Base-by-base conservation (phyloP, 176 grass and related monocot genomes). In the Bromus sterilis region DNA sequence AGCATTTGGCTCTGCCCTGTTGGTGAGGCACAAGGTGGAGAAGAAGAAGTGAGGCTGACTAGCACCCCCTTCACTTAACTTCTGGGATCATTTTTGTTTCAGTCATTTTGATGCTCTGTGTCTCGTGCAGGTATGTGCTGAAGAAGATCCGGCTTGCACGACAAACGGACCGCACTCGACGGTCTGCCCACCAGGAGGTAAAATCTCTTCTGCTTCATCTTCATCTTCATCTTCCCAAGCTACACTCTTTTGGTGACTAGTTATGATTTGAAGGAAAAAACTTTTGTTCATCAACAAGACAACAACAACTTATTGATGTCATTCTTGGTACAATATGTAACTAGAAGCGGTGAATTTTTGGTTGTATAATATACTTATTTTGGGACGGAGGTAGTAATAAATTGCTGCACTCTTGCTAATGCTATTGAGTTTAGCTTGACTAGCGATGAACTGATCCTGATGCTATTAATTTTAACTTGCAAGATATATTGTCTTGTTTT, bases 101-200 rank as follows among this genome's bases (percentile, higher is more conserved):
- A 40, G 88, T 24, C 12, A 18, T 80, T 71, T 56, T 75, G 57
- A 88, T 43, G 11, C n/a, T 64, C 40, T 23, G 34, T 31, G 57
- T 69, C 7, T 62, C 11, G 10, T 40, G 46, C 77, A 99, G 96
- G 77, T 98, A 95, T 90, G 96, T 99, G 20, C 73, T 99, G 40
- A 99, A 99, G 89, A 99, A 99, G 77, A 99, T 99, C 26, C 84
- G 96, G 9, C 96, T 99, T 60, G 93, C 93, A 0, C 78, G 91
- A 2, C 96, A 99, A 60, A 99, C 91, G 0, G 96, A 99, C 41
- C 87, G 96, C 36, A 88, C 90, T 62, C 91, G 91, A 66, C 85
- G 92, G 71, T 99, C 96, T 79, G 96, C 96, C 5, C 90, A 99
- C 62, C 96, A 88, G 69, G 96, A 99, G 91, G 95, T 98, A 88